These are phyloP conservation scores for Erodium maritimum DNA, from an alignment of 345 rosid species.

Conservation along the genomic window DNA sequence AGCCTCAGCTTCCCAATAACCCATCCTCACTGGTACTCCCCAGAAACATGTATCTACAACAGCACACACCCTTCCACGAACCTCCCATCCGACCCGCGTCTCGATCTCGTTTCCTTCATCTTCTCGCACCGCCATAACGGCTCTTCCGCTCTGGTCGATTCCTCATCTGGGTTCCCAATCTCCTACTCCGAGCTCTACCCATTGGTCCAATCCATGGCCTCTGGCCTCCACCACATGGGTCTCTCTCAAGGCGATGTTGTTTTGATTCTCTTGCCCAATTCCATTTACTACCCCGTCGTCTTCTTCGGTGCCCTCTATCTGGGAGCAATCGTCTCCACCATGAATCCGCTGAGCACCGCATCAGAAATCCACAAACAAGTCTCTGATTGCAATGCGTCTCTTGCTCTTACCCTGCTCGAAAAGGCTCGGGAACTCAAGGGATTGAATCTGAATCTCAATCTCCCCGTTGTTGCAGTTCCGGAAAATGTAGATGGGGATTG, in stretches of 20 bases:
- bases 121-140: conserved; percentile 42
- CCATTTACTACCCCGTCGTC: conserved; percentile 46
- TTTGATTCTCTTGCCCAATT: conserved; percentile 56
- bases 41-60: too few relatives aligned
- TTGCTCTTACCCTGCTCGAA: conserved; percentile 36
- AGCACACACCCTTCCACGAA: conserved; percentile 35
- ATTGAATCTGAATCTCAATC: too few relatives aligned
- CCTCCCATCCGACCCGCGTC: conserved; percentile 41
- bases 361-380: conserved; percentile 39
- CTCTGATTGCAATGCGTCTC: conserved; percentile 25
- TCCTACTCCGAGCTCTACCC: conserved; percentile 35
- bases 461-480: too few relatives aligned
- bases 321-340: conserved; percentile 57
- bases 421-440: conserved; percentile 22
- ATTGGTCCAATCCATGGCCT: conserved; percentile 41
- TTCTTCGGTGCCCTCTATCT: conserved; percentile 45
- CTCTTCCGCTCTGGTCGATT: conserved; percentile 41
- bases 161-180: conserved; percentile 45
- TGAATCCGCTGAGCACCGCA: conserved; percentile 44
- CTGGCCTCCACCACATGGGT: conserved; percentile 40
- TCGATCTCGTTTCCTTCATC: conserved; percentile 52
- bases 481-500: conserved; percentile 11
- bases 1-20: too few relatives aligned
- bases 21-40: too few relatives aligned
- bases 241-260: conserved; percentile 55